A percentile compares a stretch with the other conserved stretches of the same genome.
phyloP scores from a whole-genome alignment of 2,329 filamentous ascomycete genomes.

The Sclerotinia glacialis region DNA sequence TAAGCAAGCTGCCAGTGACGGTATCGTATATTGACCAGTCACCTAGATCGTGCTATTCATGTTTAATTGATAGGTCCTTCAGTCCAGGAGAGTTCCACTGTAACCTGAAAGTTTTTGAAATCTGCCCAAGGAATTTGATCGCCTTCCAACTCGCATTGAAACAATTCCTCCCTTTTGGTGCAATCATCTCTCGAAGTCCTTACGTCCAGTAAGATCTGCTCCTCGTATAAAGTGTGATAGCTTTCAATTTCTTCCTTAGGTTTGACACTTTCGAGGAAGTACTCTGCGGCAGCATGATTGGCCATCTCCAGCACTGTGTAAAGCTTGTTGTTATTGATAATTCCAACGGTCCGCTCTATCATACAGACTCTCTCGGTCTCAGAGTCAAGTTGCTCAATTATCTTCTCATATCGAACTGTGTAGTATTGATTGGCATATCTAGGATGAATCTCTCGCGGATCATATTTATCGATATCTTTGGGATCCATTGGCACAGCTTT shows the following conservation, averaged over 20 bases:
- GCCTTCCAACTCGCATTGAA: background rate
- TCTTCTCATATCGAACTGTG: slow-evolving; percentile 6
- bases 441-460: background rate
- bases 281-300: slow-evolving; percentile 27
- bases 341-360: background rate
- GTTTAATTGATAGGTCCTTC: background rate
- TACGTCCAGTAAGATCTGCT: background rate
- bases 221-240: background rate
- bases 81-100: rapidly evolving
- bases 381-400: background rate
- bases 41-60: background rate
- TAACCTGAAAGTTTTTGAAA: background rate
- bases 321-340: background rate
- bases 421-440: slow-evolving; percentile 4
- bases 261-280: slow-evolving; percentile 17
- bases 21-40: background rate
- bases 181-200: background rate
- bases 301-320: slow-evolving; percentile 26
- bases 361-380: background rate
- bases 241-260: slow-evolving; percentile 23
- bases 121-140: background rate
- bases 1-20: background rate
- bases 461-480: background rate
- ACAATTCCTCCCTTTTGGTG: background rate
- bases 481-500: background rate